Evolutionary conservation across 257 asterid genomes (phyloP).

Genomic region (Ophiorrhiza pumila): DNA sequence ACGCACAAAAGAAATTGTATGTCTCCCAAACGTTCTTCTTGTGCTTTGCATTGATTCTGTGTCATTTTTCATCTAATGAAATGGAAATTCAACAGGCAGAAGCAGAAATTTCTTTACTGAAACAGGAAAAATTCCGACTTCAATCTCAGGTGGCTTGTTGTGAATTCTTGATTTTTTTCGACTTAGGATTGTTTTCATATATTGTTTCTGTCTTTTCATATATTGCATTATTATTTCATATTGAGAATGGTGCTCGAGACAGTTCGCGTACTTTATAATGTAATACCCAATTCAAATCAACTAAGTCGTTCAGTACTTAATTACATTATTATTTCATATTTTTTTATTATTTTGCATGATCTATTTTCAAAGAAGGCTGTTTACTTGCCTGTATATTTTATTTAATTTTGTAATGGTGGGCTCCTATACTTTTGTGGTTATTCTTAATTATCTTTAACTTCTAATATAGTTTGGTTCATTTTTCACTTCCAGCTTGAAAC

Average conservation of each 20-base stretch:
- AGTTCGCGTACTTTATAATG: not conserved
- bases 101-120: conserved; percentile 82
- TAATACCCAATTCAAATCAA: not conserved
- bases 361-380: not conserved
- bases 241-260: not conserved
- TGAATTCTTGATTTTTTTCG: not conserved
- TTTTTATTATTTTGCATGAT: not conserved
- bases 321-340: too few species aligned
- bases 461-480: not conserved
- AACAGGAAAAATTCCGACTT: conserved; percentile 78
- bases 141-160: conserved; percentile 57
- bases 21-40: conserved; percentile 5
- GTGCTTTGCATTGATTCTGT: not conserved
- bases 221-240: not conserved
- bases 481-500: conserved; percentile 40
- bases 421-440: not conserved
- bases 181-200: not conserved
- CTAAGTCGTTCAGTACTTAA: not conserved
- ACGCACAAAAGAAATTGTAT: conserved; percentile 77
- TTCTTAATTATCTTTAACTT: not conserved
- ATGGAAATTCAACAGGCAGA: conserved; percentile 40
- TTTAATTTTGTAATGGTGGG: not conserved
- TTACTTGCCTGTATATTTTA: not conserved
- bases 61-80: not conserved
- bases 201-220: not conserved